A percentile compares a stretch with the other conserved stretches of the same genome.
Evolutionary conservation across 257 asterid genomes (phyloP).

Genomic region (Galeopsis tetrahit): DNA sequence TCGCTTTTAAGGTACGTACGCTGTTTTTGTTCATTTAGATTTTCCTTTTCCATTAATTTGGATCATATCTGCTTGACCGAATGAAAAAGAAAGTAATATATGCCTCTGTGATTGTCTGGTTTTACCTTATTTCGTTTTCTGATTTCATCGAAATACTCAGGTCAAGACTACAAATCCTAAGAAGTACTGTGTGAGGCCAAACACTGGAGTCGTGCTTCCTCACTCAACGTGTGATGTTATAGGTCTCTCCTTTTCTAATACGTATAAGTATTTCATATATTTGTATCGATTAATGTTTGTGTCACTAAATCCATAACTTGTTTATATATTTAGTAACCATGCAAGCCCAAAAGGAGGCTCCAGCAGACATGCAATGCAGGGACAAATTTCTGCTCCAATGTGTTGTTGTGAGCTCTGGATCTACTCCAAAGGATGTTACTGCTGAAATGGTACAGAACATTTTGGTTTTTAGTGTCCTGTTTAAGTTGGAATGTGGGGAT

Average conservation of each 20-base stretch:
- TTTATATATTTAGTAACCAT: constrained; percentile 71
- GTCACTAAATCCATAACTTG: constrained; percentile 31
- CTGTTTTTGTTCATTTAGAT: neutral
- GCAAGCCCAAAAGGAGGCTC: constrained; percentile 99
- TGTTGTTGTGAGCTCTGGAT: constrained; percentile 62
- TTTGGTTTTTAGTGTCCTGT: constrained; percentile 5
- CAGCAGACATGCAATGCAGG: constrained; percentile 90
- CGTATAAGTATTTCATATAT: neutral
- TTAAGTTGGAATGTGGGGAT: neutral
- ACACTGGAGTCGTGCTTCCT: constrained; percentile 91
- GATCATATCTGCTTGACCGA: neutral
- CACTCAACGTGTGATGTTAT: constrained; percentile 73
- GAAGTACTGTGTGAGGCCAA: constrained; percentile 97
- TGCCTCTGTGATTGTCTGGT: constrained; percentile 17
- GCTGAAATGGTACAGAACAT: constrained; percentile 68
- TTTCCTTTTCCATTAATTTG: neutral
- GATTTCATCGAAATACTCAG: constrained; percentile 46
- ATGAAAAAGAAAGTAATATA: neutral
- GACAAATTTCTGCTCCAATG: constrained; percentile 95
- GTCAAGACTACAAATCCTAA: constrained; percentile 99
- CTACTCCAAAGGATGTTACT: constrained; percentile 70
- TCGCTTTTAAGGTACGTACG: constrained; percentile 75
- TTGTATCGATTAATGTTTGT: neutral
- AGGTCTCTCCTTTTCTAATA: constrained; percentile 49
- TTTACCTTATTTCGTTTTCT: constrained; percentile 18